Conservation (phyloP, 1,284 basidiomycete genomes). For the Boletus semigastroideus region DNA sequence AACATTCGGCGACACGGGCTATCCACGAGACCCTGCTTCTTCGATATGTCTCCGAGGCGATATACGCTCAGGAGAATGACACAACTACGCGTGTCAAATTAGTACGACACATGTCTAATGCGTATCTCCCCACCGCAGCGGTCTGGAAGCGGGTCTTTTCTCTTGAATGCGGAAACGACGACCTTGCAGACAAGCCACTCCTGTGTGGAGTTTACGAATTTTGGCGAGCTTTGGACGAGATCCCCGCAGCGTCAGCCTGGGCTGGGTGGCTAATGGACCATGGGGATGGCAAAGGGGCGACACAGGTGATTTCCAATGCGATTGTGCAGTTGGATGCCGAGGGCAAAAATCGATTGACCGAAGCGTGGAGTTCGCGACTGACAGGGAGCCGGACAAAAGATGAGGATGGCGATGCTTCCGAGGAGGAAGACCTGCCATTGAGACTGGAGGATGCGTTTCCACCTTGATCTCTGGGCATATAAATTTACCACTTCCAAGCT, state of each 20-base stretch:
- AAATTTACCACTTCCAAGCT: not conserved
- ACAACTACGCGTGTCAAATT: slow-evolving; percentile 30
- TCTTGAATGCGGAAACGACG: slow-evolving; percentile 29
- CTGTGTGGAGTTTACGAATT: slow-evolving; percentile 40
- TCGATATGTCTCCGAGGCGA: slow-evolving; percentile 40
- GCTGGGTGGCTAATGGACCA: slow-evolving; percentile 44
- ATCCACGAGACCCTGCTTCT: slow-evolving; percentile 51
- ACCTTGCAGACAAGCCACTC: slow-evolving; percentile 29
- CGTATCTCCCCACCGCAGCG: slow-evolving; percentile 42
- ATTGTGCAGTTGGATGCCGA: slow-evolving; percentile 23
- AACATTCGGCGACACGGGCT: slow-evolving; percentile 37
- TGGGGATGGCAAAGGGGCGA: slow-evolving; percentile 40
- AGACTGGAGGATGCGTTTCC: slow-evolving; percentile 9
- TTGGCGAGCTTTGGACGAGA: slow-evolving; percentile 42
- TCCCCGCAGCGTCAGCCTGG: slow-evolving; percentile 44
- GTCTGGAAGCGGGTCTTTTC: slow-evolving; percentile 47
- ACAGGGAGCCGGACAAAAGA: slow-evolving; percentile 26
- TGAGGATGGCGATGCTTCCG: slow-evolving; percentile 21
- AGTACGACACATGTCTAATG: slow-evolving; percentile 42
- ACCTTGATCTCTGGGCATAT: not conserved
- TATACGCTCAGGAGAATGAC: slow-evolving; percentile 26
- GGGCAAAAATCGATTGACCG: slow-evolving; percentile 28
- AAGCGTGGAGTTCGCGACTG: slow-evolving; percentile 29
- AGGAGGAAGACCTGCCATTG: slow-evolving; percentile 18
- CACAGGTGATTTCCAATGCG: slow-evolving; percentile 33